These are phyloP conservation scores for Bryum argenteum DNA, from an alignment of 225 moss, liverwort and hornwort species.

Conservation along the genomic window DNA sequence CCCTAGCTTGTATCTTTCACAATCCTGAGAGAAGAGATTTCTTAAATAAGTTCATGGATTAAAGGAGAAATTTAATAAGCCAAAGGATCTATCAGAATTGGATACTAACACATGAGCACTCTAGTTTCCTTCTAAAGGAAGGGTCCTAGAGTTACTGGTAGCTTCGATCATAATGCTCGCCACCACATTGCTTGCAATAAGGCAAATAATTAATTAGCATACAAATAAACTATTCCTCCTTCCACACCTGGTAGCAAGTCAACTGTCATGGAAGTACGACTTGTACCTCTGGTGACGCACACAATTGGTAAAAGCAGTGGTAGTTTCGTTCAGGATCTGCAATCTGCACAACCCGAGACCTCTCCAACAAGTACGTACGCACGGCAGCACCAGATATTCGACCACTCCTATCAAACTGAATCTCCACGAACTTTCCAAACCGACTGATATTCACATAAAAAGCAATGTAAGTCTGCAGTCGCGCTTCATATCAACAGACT, in stretches of 20 bases:
- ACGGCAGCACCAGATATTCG: conserved; percentile 99
- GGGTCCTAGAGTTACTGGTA: neutral
- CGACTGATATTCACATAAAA: conserved; percentile 62
- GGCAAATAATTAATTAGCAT: neutral
- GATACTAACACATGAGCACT: neutral
- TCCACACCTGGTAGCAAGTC: conserved; percentile 1
- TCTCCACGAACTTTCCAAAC: conserved; percentile 99
- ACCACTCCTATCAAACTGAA: conserved; percentile 94
- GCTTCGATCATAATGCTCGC: conserved; percentile 11
- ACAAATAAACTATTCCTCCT: conserved; percentile 4
- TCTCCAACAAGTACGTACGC: conserved; percentile 96
- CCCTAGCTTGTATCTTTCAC: conserved; percentile 89
- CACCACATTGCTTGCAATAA: neutral
- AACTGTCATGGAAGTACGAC: neutral
- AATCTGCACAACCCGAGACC: conserved; percentile 99
- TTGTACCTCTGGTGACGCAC: conserved; percentile 93
- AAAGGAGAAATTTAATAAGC: neutral
- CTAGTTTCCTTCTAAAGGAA: neutral
- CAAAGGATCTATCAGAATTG: neutral
- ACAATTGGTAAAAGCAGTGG: conserved; percentile 99
- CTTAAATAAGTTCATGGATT: neutral
- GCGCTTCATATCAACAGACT: neutral
- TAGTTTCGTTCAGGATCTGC: conserved; percentile 99
- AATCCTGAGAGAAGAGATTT: conserved; percentile 60
- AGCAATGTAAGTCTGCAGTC: conserved; percentile 19